These are phyloP conservation scores for Penicillium coffeae DNA, from an alignment of 495 filamentous ascomycete species.

Conservation along the genomic window DNA sequence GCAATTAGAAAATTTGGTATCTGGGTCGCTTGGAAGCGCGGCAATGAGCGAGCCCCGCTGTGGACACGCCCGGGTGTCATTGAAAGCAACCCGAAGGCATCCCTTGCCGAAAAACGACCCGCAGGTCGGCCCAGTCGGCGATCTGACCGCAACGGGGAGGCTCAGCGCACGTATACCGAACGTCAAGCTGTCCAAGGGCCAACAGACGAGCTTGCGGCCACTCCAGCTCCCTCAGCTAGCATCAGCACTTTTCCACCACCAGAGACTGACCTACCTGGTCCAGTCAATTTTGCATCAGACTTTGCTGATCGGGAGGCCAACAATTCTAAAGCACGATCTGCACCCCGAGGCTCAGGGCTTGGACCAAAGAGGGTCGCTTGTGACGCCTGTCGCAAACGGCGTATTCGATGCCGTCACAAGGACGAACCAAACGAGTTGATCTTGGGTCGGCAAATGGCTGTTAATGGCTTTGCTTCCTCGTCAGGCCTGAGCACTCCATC, in stretches of 20 bases:
- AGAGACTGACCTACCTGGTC: slow-evolving; percentile 19
- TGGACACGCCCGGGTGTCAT: slow-evolving; percentile 57
- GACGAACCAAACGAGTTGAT: slow-evolving; percentile 37
- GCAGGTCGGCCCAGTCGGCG: slow-evolving; percentile 44
- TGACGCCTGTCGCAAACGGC: slow-evolving; percentile 51
- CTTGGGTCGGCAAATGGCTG: slow-evolving; percentile 26
- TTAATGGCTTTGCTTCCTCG: slow-evolving; percentile 27
- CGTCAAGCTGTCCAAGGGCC: slow-evolving; percentile 43
- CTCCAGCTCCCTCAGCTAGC: slow-evolving; percentile 12
- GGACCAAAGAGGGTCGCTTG: slow-evolving; percentile 52
- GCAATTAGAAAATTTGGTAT: slow-evolving; percentile 60
- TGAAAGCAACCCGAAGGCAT: slow-evolving; percentile 43
- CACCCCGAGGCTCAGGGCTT: slow-evolving; percentile 38
- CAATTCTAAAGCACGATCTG: slow-evolving; percentile 28
- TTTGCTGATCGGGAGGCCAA: slow-evolving; percentile 24
- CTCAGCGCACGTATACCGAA: slow-evolving; percentile 44
- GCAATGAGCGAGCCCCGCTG: slow-evolving; percentile 61
- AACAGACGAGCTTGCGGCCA: slow-evolving; percentile 21
- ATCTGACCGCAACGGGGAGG: slow-evolving; percentile 42
- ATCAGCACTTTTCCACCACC: slow-evolving; percentile 14
- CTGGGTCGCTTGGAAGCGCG: slow-evolving; percentile 73
- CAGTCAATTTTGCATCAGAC: slow-evolving; percentile 13
- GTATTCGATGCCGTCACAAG: slow-evolving; percentile 53
- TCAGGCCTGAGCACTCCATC: slow-evolving; percentile 27
- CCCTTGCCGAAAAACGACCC: slow-evolving; percentile 38